Percentiles rank a stretch among this genome's conserved stretches.
phyloP scores from a whole-genome alignment of 768 basidiomycete species.

The Xerocomus spinulosus region DNA sequence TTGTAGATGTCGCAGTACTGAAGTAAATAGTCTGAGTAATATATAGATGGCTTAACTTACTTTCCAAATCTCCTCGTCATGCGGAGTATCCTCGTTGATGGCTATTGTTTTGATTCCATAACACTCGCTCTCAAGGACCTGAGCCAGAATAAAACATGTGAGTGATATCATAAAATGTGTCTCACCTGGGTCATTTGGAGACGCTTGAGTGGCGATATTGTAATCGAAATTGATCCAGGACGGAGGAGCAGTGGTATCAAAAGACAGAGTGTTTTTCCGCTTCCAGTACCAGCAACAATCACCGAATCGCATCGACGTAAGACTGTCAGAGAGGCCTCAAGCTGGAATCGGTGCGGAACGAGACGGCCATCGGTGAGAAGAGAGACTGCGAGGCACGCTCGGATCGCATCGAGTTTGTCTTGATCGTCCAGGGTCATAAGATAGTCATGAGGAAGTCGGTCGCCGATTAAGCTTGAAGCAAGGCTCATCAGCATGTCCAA shows the following conservation, averaged over 20 bases:
- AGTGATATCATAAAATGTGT: neutral
- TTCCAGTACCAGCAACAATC: neutral
- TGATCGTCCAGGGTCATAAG: neutral
- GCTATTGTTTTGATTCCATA: neutral
- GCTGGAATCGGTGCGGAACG: neutral
- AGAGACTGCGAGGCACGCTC: neutral
- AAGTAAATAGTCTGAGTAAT: neutral
- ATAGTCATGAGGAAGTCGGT: too few relatives aligned
- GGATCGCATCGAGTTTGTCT: neutral
- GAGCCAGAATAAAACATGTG: too few relatives aligned
- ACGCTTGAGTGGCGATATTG: neutral
- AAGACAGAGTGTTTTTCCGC: neutral
- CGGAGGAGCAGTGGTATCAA: neutral
- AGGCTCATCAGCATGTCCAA: too few relatives aligned
- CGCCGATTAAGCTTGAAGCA: too few relatives aligned
- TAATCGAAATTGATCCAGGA: neutral
- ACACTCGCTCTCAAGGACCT: neutral
- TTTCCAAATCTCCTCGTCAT: neutral
- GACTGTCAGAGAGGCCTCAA: neutral
- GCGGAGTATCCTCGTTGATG: conserved; percentile 8
- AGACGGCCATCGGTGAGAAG: neutral
- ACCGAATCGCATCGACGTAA: neutral
- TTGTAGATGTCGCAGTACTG: neutral
- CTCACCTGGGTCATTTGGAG: neutral
- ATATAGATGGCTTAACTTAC: neutral